Conservation (phyloP, 208 protist genomes). For the Vickermania ingenoplastis region DNA sequence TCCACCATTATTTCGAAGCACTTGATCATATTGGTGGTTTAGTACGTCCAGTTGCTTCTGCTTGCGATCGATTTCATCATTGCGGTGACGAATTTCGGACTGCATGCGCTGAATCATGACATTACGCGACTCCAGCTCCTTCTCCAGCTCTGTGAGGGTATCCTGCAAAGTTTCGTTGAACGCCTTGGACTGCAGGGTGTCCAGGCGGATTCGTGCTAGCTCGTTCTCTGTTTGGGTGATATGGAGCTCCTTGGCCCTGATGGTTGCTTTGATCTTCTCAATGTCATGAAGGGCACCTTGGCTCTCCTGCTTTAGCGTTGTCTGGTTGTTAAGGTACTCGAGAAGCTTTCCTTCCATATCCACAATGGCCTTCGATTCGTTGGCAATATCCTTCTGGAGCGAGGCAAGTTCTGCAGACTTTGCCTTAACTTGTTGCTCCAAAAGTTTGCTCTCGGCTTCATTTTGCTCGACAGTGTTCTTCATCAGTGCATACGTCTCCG, state of each 20-base stretch:
- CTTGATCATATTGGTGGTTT: constrained; percentile 91
- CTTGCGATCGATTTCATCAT: constrained; percentile 95
- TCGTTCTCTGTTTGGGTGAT: constrained; percentile 94
- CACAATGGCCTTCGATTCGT: constrained; percentile 69
- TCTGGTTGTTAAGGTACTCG: constrained; percentile 84
- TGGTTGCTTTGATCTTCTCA: constrained; percentile 82
- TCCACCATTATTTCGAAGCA: constrained; percentile 50
- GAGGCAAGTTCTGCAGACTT: constrained; percentile 52
- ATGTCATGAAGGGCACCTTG: constrained; percentile 83
- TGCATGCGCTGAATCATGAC: constrained; percentile 91
- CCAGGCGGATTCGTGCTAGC: constrained; percentile 90
- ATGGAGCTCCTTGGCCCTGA: constrained; percentile 91
- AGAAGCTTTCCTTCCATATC: constrained; percentile 86
- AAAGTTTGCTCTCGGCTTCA: constrained; percentile 60
- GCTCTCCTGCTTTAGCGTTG: constrained; percentile 90
- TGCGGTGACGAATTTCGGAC: constrained; percentile 88
- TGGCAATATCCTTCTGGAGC: constrained; percentile 78
- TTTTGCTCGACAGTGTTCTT: constrained; percentile 76
- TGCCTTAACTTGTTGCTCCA: constrained; percentile 74
- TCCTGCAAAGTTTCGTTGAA: constrained; percentile 89
- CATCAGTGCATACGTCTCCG: constrained; percentile 63
- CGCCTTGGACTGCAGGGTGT: constrained; percentile 89
- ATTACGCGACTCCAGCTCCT: constrained; percentile 86
- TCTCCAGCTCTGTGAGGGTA: constrained; percentile 80
- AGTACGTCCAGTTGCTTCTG: constrained; percentile 93